A percentile compares a stretch with the other conserved stretches of the same genome.
Conservation (phyloP, 2,329 filamentous ascomycete species). For the Talaromyces amestolkiae region DNA sequence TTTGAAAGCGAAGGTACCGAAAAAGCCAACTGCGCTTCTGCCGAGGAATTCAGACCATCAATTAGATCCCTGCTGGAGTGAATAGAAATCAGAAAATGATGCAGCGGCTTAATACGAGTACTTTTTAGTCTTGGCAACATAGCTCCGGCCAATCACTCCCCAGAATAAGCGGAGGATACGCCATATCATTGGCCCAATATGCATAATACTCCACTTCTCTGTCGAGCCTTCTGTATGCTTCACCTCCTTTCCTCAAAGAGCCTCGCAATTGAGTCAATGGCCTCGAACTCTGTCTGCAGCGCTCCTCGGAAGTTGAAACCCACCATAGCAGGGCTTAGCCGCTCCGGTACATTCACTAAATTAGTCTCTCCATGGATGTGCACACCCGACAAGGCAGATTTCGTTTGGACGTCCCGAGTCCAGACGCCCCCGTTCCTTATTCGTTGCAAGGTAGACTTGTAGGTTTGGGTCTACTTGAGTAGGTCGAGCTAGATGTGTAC, state of each 20-base stretch:
- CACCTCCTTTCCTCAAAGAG: neutral
- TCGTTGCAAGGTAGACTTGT: neutral
- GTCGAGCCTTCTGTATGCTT: neutral
- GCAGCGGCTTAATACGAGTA: constrained; percentile 9
- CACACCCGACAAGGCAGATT: constrained; percentile 2
- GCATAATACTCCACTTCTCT: neutral
- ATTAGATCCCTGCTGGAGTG: neutral
- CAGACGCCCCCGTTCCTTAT: neutral
- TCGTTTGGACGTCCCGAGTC: neutral
- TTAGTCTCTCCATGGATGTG: neutral
- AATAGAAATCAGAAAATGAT: neutral
- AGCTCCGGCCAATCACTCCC: neutral
- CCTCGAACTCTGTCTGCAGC: neutral
- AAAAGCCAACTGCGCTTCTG: neutral
- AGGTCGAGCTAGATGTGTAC: neutral
- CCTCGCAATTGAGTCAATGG: neutral
- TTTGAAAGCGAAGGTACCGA: neutral
- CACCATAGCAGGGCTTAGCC: constrained; percentile 3
- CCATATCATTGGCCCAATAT: neutral
- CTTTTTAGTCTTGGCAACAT: neutral
- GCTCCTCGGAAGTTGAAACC: neutral
- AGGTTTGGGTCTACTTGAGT: neutral
- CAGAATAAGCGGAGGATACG: neutral
- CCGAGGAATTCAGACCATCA: neutral
- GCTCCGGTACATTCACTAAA: neutral